A percentile compares a stretch with the other conserved stretches of the same genome.
Evolutionary conservation across 495 filamentous ascomycete species (phyloP).

Genomic region (Barbatosphaeria neglecta): DNA sequence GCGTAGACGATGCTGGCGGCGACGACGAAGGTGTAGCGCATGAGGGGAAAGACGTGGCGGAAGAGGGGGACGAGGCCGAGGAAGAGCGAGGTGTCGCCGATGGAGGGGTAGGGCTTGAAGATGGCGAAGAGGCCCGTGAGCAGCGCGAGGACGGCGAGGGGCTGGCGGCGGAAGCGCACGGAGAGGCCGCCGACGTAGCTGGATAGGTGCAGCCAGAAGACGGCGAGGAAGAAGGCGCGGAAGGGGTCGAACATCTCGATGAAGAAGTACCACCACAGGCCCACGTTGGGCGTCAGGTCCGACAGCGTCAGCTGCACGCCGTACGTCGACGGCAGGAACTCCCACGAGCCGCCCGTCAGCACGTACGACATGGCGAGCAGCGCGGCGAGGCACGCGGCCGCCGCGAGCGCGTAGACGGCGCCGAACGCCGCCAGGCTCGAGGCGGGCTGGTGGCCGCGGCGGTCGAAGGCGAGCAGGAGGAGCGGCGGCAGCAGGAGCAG

Average conservation of each 20-base stretch:
- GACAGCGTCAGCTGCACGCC: conserved; percentile 83
- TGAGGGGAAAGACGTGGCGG: conserved; percentile 84
- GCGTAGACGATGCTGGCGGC: conserved; percentile 74
- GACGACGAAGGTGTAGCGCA: conserved; percentile 87
- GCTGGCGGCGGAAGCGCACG: conserved; percentile 68
- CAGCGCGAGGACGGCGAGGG: conserved; percentile 70
- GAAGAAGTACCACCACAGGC: conserved; percentile 99
- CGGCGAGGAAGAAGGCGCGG: conserved; percentile 88
- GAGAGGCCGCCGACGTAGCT: conserved; percentile 79
- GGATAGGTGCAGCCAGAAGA: conserved; percentile 92
- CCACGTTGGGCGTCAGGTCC: conserved; percentile 88
- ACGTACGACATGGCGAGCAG: conserved; percentile 63
- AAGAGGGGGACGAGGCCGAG: conserved; percentile 78
- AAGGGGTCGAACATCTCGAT: conserved; percentile 99
- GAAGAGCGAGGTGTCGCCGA: conserved; percentile 75
- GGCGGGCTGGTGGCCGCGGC: conserved; percentile 23
- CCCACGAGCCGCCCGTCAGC: conserved; percentile 63
- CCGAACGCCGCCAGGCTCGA: conserved; percentile 34
- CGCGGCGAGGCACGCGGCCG: conserved; percentile 32
- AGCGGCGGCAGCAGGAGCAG: conserved; percentile 75
- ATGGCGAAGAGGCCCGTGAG: conserved; percentile 80
- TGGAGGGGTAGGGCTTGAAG: conserved; percentile 93
- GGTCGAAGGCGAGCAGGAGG: conserved; percentile 71
- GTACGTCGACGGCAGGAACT: conserved; percentile 81
- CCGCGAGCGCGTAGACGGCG: conserved; percentile 33